Percentiles rank a stretch among this genome's conserved stretches.
phyloP scores from a whole-genome alignment of 192 early-diverging fungal genomes.

The Cetraspora pellucida region DNA sequence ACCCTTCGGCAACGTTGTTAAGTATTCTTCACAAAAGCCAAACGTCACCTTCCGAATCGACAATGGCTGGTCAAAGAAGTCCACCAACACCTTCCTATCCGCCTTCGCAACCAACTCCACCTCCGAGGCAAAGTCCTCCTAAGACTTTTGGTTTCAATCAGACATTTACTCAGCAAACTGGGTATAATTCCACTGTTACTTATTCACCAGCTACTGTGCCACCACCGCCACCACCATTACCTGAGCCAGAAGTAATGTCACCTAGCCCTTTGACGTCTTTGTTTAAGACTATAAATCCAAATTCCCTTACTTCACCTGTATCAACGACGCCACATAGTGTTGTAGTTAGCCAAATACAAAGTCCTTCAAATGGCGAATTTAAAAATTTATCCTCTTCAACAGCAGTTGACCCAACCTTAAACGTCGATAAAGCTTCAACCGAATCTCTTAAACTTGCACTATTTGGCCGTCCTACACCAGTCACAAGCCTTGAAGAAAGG shows the following conservation, averaged over 20 bases:
- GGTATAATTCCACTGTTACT: background rate
- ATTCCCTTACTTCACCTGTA: background rate
- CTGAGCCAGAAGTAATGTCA: conserved; percentile 18
- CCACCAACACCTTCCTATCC: conserved; percentile 7
- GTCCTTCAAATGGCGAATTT: background rate
- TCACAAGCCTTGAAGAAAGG: conserved; percentile 2
- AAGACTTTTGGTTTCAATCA: background rate
- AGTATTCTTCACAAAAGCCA: conserved; percentile 30
- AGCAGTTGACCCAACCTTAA: conserved; percentile 24
- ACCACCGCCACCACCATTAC: conserved; percentile 15
- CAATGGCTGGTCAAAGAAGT: conserved; percentile 1
- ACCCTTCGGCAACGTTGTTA: conserved; percentile 29
- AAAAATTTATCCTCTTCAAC: background rate
- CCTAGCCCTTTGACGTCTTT: conserved; percentile 8
- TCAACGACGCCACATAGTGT: background rate
- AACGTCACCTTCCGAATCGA: conserved; percentile 7
- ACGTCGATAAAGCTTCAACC: conserved; percentile 33
- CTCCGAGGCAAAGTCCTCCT: conserved; percentile 1
- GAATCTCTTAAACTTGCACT: conserved; percentile 46
- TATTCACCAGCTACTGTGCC: background rate
- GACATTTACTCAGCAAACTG: background rate
- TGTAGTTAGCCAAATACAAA: conserved; percentile 4
- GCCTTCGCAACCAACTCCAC: conserved; percentile 5
- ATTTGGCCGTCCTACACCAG: conserved; percentile 38
- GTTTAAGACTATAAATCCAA: background rate